Base-by-base conservation (phyloP, 1,139 yeast genomes). In the Pichia sp. region DNA sequence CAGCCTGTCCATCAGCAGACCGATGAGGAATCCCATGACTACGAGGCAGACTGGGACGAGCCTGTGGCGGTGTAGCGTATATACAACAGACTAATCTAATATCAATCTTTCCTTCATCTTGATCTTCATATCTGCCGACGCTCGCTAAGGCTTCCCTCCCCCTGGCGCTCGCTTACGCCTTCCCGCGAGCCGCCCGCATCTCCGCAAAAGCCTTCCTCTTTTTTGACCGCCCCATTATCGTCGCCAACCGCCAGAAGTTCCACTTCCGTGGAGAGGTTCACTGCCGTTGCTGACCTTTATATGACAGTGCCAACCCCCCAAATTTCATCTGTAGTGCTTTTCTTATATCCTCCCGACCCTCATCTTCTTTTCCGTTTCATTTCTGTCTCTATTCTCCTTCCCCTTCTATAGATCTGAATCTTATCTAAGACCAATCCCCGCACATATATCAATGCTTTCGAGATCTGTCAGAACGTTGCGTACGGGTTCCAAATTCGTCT, bases 11-110 rank as follows among this genome's bases (percentile, higher is more conserved):
- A 62, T 43, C 67, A 63, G 29, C 64, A 67, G 2, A 60, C 66
- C 5, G 71, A 67, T 52, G 69, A 67, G 40, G 70, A 67, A 43
- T 62, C 65, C 44, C 67, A 64, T 51, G 70, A 68, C 31, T 68
- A 66, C 51, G 71, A 68, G 53, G 69, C 70, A 8, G 71, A 68
- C 51, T 67, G 70, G 70, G 71, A 68, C 51, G 71, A 67, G 50
- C 56, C 63, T 15, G 68, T 66, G 11, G 59, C 57, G 41, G 65
- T 65, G 10, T 52, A 30, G 10, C 6, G 2, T 45, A 29, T 41
- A 38, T 36, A 26, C 8, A n/a, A 30, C 34, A 42, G 13, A 40
- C 19, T 40, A 19, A 3, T 19, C 2, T 40, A 10, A 40, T 40
- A 15, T 8, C 26, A 15, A 40, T 40, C 43, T 40, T n/a, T 23